Evolutionary conservation across 2,329 filamentous ascomycete species (phyloP).

Genomic region (Penicillium brevicompactum): DNA sequence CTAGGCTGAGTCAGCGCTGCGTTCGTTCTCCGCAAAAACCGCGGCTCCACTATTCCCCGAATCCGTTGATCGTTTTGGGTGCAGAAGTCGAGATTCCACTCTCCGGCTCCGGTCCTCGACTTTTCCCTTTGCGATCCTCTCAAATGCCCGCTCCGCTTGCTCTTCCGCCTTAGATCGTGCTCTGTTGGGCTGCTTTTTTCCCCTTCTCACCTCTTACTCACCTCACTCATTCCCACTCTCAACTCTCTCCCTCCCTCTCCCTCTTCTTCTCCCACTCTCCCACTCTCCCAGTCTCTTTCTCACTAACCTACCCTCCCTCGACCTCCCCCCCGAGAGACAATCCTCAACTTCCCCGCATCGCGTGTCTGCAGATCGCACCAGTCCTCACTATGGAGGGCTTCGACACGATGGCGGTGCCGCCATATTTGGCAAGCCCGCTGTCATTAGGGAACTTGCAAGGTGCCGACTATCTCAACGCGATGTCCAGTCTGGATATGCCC

Average conservation of each 20-base stretch:
- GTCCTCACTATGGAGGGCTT: slow-evolving; percentile 55
- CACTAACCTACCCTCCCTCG: background rate
- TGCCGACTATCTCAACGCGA: slow-evolving; percentile 50
- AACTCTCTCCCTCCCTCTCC: slow-evolving; percentile 1
- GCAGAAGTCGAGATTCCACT: slow-evolving; percentile 30
- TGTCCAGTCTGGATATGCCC: slow-evolving; percentile 56
- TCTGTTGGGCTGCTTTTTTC: slow-evolving; percentile 5
- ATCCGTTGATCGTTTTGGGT: slow-evolving; percentile 23
- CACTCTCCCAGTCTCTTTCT: slow-evolving; percentile 2
- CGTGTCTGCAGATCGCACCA: slow-evolving; percentile 9
- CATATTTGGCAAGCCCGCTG: slow-evolving; percentile 62
- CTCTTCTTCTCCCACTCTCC: slow-evolving; percentile 2
- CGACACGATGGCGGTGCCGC: slow-evolving; percentile 61
- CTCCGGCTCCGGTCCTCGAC: slow-evolving; percentile 22
- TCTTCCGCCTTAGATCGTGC: slow-evolving; percentile 12
- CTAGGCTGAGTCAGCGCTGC: slow-evolving; percentile 13
- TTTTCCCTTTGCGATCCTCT: background rate
- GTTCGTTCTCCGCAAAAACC: slow-evolving; percentile 30
- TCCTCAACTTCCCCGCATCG: slow-evolving; percentile 5
- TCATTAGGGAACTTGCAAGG: slow-evolving; percentile 56
- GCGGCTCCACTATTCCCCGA: slow-evolving; percentile 33
- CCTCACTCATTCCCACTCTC: slow-evolving; percentile 2
- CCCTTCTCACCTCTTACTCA: background rate
- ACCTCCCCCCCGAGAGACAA: background rate
- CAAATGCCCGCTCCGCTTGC: slow-evolving; percentile 12